Conservation (phyloP, 2,329 filamentous ascomycete genomes). For the Didymella glomerata region DNA sequence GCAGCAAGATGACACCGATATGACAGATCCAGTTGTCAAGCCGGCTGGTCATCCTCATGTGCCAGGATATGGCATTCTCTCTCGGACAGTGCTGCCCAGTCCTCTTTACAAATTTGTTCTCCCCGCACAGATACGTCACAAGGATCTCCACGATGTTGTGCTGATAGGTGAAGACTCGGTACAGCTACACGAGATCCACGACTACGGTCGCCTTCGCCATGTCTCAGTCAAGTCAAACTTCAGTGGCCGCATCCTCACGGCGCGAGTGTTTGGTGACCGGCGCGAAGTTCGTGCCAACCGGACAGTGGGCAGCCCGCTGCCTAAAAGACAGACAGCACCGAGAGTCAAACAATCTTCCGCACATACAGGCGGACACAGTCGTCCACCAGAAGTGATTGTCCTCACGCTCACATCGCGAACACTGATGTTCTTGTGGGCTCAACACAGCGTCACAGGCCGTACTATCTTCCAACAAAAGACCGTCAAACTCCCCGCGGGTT, state of each 20-base stretch:
- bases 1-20: conserved; percentile 37
- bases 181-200: conserved; percentile 77
- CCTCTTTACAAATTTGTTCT: conserved; percentile 79
- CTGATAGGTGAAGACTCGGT: conserved; percentile 86
- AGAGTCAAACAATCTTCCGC: conserved; percentile 26
- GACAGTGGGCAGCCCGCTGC: conserved; percentile 32
- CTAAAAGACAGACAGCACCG: conserved; percentile 25
- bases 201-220: conserved; percentile 75
- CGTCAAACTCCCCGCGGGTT: conserved; percentile 66
- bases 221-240: conserved; percentile 84
- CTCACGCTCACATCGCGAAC: conserved; percentile 77
- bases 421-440: conserved; percentile 78
- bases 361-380: conserved; percentile 30
- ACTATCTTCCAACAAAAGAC: conserved; percentile 69
- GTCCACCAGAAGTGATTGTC: conserved; percentile 81
- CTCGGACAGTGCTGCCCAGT: conserved; percentile 78
- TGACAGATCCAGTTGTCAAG: conserved; percentile 36
- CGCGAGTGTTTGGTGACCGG: conserved; percentile 72
- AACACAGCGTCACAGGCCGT: conserved; percentile 53
- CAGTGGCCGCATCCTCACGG: conserved; percentile 78
- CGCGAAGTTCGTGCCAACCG: conserved; percentile 30
- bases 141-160: conserved; percentile 78
- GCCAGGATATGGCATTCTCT: conserved; percentile 75
- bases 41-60: conserved; percentile 46
- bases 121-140: conserved; percentile 77